Evolutionary conservation across 2,329 filamentous ascomycete species (phyloP).

Genomic region (Apiospora kogelbergensis): DNA sequence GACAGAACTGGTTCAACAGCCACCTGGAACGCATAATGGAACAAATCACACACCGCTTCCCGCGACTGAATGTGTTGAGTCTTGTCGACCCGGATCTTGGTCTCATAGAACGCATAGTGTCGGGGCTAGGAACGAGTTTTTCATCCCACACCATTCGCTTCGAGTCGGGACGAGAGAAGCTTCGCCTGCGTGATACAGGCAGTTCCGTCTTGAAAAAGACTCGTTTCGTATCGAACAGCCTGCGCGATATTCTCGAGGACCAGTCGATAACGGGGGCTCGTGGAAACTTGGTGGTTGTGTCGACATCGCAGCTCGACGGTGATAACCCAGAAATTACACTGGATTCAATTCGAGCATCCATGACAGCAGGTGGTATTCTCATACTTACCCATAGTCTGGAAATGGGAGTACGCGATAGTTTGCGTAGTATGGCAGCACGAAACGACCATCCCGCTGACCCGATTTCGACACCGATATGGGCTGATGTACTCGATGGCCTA

Average conservation of each 20-base stretch:
- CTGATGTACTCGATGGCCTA: constrained; percentile 26
- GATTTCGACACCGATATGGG: not conserved
- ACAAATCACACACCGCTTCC: constrained; percentile 40
- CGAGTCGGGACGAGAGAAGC: not conserved
- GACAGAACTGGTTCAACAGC: constrained; percentile 29
- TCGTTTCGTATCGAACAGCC: not conserved
- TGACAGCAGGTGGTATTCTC: constrained; percentile 40
- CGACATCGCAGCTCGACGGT: constrained; percentile 33
- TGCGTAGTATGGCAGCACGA: not conserved
- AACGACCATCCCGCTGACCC: not conserved
- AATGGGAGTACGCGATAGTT: not conserved
- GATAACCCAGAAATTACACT: constrained; percentile 20
- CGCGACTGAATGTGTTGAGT: constrained; percentile 39
- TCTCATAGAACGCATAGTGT: constrained; percentile 32
- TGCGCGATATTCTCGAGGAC: not conserved
- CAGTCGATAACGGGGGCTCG: constrained; percentile 13
- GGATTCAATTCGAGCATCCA: constrained; percentile 28
- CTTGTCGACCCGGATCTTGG: constrained; percentile 32
- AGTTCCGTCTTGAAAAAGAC: not conserved
- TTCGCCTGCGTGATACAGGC: not conserved
- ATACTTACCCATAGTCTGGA: constrained; percentile 23
- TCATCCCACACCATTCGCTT: constrained; percentile 25
- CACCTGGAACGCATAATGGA: constrained; percentile 34
- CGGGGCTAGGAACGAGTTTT: constrained; percentile 32
- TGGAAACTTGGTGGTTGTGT: constrained; percentile 34